Conservation (phyloP, 768 basidiomycete species). For the Phylloporus sp. region DNA sequence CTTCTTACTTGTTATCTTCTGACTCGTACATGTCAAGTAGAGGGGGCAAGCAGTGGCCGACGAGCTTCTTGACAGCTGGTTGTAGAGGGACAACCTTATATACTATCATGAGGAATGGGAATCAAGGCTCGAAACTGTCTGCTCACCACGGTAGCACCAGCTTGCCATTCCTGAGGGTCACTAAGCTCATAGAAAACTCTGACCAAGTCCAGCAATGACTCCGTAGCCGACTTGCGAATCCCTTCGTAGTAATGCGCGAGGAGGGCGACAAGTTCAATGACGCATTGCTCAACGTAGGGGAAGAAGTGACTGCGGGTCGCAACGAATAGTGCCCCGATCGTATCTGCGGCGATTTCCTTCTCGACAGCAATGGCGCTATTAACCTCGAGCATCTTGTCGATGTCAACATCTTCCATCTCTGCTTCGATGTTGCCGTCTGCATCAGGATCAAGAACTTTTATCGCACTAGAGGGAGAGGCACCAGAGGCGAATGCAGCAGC, state of each 20-base stretch:
- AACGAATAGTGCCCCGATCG: slow-evolving; percentile 86
- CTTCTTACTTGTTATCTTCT: slow-evolving; percentile 93
- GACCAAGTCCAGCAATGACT: slow-evolving; percentile 84
- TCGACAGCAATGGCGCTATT: slow-evolving; percentile 97
- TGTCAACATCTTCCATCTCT: slow-evolving; percentile 74
- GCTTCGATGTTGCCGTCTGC: slow-evolving; percentile 53
- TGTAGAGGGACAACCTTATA: slow-evolving; percentile 49
- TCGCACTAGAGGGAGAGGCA: slow-evolving; percentile 66
- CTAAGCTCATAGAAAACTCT: slow-evolving; percentile 89
- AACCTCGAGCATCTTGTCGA: slow-evolving; percentile 86
- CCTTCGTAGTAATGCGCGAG: slow-evolving; percentile 96
- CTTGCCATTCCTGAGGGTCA: slow-evolving; percentile 76
- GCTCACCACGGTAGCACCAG: slow-evolving; percentile 66
- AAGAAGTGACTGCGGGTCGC: slow-evolving; percentile 82
- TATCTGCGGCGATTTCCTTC: slow-evolving; percentile 98
- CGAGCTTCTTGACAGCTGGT: slow-evolving; percentile 71
- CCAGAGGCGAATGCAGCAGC: slow-evolving; percentile 70
- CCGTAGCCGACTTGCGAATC: slow-evolving; percentile 89
- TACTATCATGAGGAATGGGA: slow-evolving; percentile 6
- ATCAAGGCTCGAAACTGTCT: neutral
- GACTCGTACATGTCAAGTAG: slow-evolving; percentile 87
- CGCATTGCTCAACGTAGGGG: slow-evolving; percentile 81
- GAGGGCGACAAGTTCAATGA: slow-evolving; percentile 73
- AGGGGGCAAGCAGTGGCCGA: slow-evolving; percentile 66
- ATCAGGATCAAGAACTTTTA: slow-evolving; percentile 54